Evolutionary conservation across 2,329 filamentous ascomycete genomes (phyloP).

Genomic region (Aspergillus udagawae): DNA sequence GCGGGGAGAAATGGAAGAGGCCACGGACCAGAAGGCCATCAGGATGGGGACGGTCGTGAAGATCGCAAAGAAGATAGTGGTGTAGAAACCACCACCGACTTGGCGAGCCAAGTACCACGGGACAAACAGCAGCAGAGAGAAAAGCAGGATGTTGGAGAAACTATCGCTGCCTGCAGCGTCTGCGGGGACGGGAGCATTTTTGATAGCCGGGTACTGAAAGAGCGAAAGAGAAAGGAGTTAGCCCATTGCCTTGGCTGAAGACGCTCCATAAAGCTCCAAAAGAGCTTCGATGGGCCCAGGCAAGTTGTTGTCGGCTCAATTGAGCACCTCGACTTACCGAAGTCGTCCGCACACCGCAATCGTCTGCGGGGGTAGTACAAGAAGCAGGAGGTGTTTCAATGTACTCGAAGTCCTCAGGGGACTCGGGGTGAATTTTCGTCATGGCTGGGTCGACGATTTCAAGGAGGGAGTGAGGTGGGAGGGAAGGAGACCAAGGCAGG

Average conservation of each 20-base stretch:
- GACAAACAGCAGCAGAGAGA: constrained; percentile 64
- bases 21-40: constrained; percentile 73
- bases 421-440: constrained; percentile 43
- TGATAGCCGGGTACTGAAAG: constrained; percentile 74
- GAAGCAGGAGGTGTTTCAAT: constrained; percentile 59
- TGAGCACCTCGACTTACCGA: constrained; percentile 44
- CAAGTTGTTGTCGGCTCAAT: constrained; percentile 2
- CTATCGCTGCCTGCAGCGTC: constrained; percentile 78
- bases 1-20: constrained; percentile 77
- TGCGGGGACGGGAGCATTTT: constrained; percentile 89
- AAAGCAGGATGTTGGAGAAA: constrained; percentile 80
- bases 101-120: constrained; percentile 81
- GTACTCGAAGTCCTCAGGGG: constrained; percentile 48
- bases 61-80: constrained; percentile 78
- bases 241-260: constrained; percentile 13
- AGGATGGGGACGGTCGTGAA: constrained; percentile 77
- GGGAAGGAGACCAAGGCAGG: constrained; percentile 15
- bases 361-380: constrained; percentile 47
- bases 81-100: constrained; percentile 79
- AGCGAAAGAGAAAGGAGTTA: constrained; percentile 3
- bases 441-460: constrained; percentile 29
- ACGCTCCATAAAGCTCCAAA: background rate
- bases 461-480: constrained; percentile 19
- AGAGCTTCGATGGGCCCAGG: background rate
- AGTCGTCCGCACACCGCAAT: constrained; percentile 60